A percentile compares a stretch with the other conserved stretches of the same genome.
Evolutionary conservation across 306 rosid species (phyloP).

Genomic region (Cucurbita pepo): DNA sequence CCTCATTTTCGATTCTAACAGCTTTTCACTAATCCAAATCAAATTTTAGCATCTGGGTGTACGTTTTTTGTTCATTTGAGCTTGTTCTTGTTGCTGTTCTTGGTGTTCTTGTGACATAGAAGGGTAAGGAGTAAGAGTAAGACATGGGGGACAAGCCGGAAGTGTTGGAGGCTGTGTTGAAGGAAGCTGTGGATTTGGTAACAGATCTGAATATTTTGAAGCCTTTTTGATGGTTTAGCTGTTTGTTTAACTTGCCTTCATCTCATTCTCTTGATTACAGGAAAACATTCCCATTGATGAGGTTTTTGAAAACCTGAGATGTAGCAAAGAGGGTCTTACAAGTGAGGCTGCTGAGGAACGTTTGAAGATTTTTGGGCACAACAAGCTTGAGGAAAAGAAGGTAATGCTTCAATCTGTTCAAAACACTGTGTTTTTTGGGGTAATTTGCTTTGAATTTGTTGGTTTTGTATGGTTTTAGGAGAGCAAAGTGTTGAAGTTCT

Average conservation of each 20-base stretch:
- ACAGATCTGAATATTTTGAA: conserved; percentile 41
- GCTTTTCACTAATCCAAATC: background rate
- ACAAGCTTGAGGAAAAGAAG: conserved; percentile 91
- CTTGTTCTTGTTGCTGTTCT: background rate
- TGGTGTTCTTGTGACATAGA: background rate
- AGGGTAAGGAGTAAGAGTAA: background rate
- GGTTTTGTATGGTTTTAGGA: conserved; percentile 33
- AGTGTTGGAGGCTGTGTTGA: conserved; percentile 83
- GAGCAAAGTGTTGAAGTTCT: conserved; percentile 74
- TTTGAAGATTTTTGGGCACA: conserved; percentile 69
- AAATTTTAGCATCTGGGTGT: background rate
- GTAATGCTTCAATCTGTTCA: conserved; percentile 4
- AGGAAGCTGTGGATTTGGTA: conserved; percentile 99
- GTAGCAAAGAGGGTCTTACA: conserved; percentile 83
- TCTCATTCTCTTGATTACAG: conserved; percentile 32
- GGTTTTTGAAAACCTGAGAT: conserved; percentile 88
- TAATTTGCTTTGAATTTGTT: background rate
- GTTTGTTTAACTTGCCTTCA: background rate
- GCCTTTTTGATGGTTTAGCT: conserved; percentile 1
- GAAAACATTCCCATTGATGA: conserved; percentile 95
- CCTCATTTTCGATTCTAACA: conserved; percentile 1
- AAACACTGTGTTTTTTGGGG: background rate
- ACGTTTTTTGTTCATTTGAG: background rate
- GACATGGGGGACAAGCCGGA: conserved; percentile 63
- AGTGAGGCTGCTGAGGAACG: conserved; percentile 80